Evolutionary conservation across 345 rosid species (phyloP), one percentile per base, ranked within the genome.

Genomic region (Eucalyptus sp.): DNA sequence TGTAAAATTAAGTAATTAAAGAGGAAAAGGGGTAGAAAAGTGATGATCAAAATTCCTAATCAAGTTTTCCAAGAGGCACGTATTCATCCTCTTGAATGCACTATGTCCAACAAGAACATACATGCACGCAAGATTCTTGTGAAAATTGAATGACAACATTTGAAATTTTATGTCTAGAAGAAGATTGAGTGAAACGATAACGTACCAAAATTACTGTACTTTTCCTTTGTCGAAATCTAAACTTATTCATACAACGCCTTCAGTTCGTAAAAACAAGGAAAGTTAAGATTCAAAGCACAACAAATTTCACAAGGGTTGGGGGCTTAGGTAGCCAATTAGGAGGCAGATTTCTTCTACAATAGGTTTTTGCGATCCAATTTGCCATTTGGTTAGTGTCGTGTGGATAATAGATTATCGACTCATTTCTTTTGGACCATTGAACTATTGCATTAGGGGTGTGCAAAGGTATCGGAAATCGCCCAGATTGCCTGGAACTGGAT

Each of bases 401-500:
- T 22, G 27, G 2, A 22, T 0, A 52, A 17, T 7, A 17, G 1
- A 52, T 9, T 52, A 52, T 8, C 3, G 12, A 54, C 11, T 54
- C 27, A 20, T 22, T 54, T 8, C 0, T 0, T 54, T 2, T 22
- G 0, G 27, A 22, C 27, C 3, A 54, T 54, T 22, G 1, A 54
- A 8, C 60, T 54, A 22, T 22, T 54, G 27, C 2, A 3, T 1
- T 17, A 51, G 56, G 3, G 1, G 56, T 51, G 2, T 17, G 56
- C 56, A 51, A 17, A 51, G 22, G 56, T 51, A 17, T 51, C 0
- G 0, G 0, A 1, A 50, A 50, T 2, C 3, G 0, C 7, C 1
- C 0, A 0, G 18, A 50, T 50, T 0, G 3, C 18, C 0, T 5
- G 0, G 8, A 16, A 16, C 1, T 0, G 8, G 2, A 51, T 1